Percentiles rank a stretch among this genome's conserved stretches.
These are phyloP conservation scores for Mortierella alpina DNA, from an alignment of 192 early-diverging fungal genomes.

Conservation along the genomic window DNA sequence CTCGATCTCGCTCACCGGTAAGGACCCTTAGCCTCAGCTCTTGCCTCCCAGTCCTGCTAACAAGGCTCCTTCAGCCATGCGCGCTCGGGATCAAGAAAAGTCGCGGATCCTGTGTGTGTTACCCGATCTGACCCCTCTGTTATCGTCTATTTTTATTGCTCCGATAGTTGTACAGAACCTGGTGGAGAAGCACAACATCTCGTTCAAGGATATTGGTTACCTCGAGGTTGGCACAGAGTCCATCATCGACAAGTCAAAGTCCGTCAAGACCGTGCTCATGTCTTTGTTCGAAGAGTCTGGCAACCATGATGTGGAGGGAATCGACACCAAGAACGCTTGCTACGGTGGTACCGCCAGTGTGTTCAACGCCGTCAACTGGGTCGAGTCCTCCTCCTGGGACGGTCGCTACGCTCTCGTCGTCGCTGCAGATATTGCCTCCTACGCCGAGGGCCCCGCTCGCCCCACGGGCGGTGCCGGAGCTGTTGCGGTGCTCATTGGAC, in stretches of 20 bases:
- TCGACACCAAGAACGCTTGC: constrained; percentile 99
- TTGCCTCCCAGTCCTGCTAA: neutral
- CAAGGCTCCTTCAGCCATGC: neutral
- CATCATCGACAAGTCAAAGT: constrained; percentile 99
- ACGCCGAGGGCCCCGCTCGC: constrained; percentile 89
- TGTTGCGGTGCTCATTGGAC: constrained; percentile 91
- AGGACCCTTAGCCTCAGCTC: constrained; percentile 7
- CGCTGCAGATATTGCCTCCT: constrained; percentile 97
- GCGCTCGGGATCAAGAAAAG: neutral
- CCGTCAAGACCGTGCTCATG: constrained; percentile 97
- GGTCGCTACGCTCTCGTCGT: constrained; percentile 91
- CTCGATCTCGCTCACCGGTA: constrained; percentile 89
- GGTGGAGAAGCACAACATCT: constrained; percentile 92
- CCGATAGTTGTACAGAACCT: constrained; percentile 86
- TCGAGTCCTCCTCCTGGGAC: constrained; percentile 94
- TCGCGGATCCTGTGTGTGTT: neutral
- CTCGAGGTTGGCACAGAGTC: constrained; percentile 99
- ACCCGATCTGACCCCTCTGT: neutral
- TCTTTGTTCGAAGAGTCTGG: constrained; percentile 90
- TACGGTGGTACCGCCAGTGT: constrained; percentile 97
- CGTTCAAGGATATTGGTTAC: constrained; percentile 87
- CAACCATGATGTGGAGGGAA: constrained; percentile 95
- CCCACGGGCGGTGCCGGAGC: constrained; percentile 95
- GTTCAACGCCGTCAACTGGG: constrained; percentile 98
- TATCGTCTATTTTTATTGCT: constrained; percentile 25